Evolutionary conservation across 1,139 yeast species (phyloP).

Genomic region (Suhomyces chickasaworum): DNA sequence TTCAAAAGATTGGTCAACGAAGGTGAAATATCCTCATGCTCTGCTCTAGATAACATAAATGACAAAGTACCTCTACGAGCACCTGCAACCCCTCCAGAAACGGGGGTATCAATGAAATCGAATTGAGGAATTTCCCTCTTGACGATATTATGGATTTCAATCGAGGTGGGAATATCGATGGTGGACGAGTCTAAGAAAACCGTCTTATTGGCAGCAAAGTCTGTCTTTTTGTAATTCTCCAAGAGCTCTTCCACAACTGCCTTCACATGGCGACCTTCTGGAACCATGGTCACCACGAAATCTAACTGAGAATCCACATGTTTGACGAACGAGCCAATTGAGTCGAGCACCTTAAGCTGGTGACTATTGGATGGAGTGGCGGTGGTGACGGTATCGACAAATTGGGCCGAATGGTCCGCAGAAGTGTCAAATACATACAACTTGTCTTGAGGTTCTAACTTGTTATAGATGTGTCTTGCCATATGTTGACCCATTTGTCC

Average conservation of each 20-base stretch:
- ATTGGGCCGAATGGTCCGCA: constrained; percentile 31
- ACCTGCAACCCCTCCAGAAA: constrained; percentile 63
- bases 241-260: constrained; percentile 46
- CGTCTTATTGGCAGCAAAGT: constrained; percentile 17
- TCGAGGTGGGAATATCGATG: constrained; percentile 54
- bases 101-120: constrained; percentile 60
- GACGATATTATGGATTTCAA: constrained; percentile 41
- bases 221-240: constrained; percentile 25
- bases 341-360: constrained; percentile 25
- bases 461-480: constrained; percentile 55
- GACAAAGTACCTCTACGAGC: constrained; percentile 58
- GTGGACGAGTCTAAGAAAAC: constrained; percentile 56
- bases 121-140: constrained; percentile 34
- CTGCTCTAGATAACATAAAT: constrained; percentile 55
- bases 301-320: constrained; percentile 45
- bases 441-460: constrained; percentile 41
- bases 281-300: constrained; percentile 57
- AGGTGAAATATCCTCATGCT: constrained; percentile 31
- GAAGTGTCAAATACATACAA: constrained; percentile 50
- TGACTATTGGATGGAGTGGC: constrained; percentile 27
- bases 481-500: constrained; percentile 65
- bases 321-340: constrained; percentile 34
- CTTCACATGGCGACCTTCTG: constrained; percentile 58
- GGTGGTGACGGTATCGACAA: constrained; percentile 29
- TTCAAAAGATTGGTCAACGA: constrained; percentile 33